A percentile compares a stretch with the other conserved stretches of the same genome.
phyloP scores from a whole-genome alignment of 2,329 filamentous ascomycete species.

The Lecanosticta acicola region DNA sequence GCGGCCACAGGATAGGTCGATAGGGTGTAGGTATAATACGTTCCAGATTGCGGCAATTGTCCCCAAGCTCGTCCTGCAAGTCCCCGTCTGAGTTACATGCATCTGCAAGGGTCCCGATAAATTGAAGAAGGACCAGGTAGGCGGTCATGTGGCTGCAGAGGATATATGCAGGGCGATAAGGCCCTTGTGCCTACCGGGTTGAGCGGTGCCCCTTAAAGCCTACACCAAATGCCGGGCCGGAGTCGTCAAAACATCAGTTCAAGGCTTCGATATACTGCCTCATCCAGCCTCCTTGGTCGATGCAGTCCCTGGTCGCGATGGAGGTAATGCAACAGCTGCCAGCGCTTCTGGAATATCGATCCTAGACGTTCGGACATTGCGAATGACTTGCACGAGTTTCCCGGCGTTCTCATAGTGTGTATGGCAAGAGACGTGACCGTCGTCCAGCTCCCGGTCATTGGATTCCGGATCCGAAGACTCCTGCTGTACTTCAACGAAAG shows the following conservation, averaged over 20 bases:
- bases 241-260: no score
- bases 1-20: not conserved
- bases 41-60: not conserved
- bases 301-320: conserved; percentile 14
- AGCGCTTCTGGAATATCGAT: conserved; percentile 19
- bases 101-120: no score
- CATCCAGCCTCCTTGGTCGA: conserved; percentile 10
- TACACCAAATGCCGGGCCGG: no score
- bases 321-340: conserved; percentile 4
- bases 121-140: not conserved
- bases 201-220: not conserved
- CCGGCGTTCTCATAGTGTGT: conserved; percentile 74
- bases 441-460: conserved; percentile 16
- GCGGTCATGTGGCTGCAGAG: not conserved
- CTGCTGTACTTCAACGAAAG: conserved; percentile 67
- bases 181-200: not conserved
- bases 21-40: not conserved
- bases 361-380: conserved; percentile 12
- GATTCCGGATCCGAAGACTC: conserved; percentile 44
- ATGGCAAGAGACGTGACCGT: conserved; percentile 55
- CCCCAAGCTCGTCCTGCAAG: no score
- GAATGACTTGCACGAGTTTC: conserved; percentile 63
- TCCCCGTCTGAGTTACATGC: no score
- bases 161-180: not conserved
- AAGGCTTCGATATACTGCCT: no score